Base-by-base conservation (phyloP, 2,329 filamentous ascomycete species). In the Fusarium sarcochroum region DNA sequence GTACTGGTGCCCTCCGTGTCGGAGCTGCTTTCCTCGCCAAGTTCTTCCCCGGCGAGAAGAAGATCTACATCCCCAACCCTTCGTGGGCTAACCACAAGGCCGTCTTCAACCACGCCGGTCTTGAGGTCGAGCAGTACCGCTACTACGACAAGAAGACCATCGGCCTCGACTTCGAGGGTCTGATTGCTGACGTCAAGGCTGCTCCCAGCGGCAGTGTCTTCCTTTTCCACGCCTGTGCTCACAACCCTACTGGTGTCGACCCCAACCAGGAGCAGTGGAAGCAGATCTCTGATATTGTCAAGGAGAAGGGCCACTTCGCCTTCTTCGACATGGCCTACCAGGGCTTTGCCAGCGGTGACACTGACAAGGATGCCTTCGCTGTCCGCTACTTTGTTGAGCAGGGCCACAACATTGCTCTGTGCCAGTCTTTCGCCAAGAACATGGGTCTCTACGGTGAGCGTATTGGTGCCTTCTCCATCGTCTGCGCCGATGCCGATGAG, bases 301-400 rank as follows among this genome's bases (percentile, higher is more conserved):
- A 97, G 88, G 87, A 89, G 79, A 90, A 92, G 80, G 90, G 87
- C 50, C 95, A 98, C 87, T 97, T 91, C 80, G 90, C 93, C 76
- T 98, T 99, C 89, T 99, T 98, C 85, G 95, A 98, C 82, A 98
- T 98, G 94, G 95, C 95, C 70, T 99, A 99, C 87, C 95, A 99
- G 85, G 95, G 95, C 75, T 98, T 99, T 78, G 95, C 95, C 75
- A 96, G 91, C 70, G 95, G 95, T 73, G 89, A 97, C 83, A 96
- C 93, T 70, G 89, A 97, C 86, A 90, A 90, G 82, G 95, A 99
- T 80, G 96, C 96, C 69, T 98, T 95, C 79, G 93, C 96, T 65
- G 88, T 98, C 72, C 90, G 96, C 73, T 87, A 98, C 87, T 99
- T 99, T 80, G 90, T 98, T 80, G 88, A 93, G 83, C 86, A 98